A percentile compares a stretch with the other conserved stretches of the same genome.
Conservation (phyloP, 1,139 yeast genomes). For the Meyerozyma athensensis region DNA sequence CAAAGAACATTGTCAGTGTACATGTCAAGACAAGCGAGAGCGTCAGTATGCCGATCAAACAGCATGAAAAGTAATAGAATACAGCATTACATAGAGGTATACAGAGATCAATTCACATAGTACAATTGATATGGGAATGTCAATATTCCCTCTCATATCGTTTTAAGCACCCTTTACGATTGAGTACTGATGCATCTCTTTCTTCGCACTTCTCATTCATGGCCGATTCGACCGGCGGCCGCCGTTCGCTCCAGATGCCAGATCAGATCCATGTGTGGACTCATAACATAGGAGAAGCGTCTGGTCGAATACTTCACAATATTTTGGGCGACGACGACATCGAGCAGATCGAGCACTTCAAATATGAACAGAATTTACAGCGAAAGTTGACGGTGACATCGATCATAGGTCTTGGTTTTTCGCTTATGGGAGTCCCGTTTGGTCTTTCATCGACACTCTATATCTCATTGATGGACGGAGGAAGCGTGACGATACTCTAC, state of each 20-base stretch:
- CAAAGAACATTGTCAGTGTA: slow-evolving; percentile 42
- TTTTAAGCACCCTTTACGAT: no score
- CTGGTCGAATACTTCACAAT: slow-evolving; percentile 2
- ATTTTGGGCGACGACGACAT: slow-evolving; percentile 39
- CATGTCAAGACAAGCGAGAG: slow-evolving; percentile 63
- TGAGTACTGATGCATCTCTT: not conserved
- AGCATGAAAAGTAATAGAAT: slow-evolving; percentile 11
- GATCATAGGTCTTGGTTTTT: slow-evolving; percentile 68
- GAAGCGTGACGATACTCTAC: slow-evolving; percentile 64
- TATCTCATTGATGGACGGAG: slow-evolving; percentile 67
- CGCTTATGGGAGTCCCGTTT: slow-evolving; percentile 75
- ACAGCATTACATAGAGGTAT: not conserved
- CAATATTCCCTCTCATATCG: no score
- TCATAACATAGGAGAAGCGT: slow-evolving; percentile 3
- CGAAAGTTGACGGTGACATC: slow-evolving; percentile 63
- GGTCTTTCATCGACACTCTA: slow-evolving; percentile 69
- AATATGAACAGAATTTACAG: slow-evolving; percentile 64
- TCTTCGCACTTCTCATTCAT: not conserved
- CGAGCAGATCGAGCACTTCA: slow-evolving; percentile 64
- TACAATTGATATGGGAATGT: no score
- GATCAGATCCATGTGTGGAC: slow-evolving; percentile 2
- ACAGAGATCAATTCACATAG: not conserved
- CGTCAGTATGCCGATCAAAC: slow-evolving; percentile 46
- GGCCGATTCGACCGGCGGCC: slow-evolving; percentile 1
- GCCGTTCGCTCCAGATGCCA: not conserved